Evolutionary conservation across 2,329 filamentous ascomycete species (phyloP), one percentile per base, ranked within the genome.

Genomic region (Fusarium sarcochroum): DNA sequence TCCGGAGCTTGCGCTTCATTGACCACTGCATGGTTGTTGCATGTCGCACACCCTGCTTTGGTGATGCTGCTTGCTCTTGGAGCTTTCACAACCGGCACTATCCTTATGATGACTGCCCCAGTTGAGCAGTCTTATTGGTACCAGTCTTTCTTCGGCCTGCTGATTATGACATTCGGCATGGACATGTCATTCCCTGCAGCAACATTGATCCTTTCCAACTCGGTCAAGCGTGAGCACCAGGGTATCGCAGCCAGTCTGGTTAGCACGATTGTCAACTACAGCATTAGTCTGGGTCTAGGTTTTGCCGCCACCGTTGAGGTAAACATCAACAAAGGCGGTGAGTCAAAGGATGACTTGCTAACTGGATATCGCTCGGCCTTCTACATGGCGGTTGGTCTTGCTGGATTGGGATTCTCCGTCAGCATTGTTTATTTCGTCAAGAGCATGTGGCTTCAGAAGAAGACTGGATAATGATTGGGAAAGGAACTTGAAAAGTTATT

Each of bases 191-290:
- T 90, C 69, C 89, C 90, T 0, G 86, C 88, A 0, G 87, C 86
- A 0, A 90, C 84, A 0, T 73, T 91, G 14, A 83, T 91, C 30
- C 79, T 92, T 10, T 87, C 84, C 30, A 85, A 90, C 66, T 79
- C 79, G 2, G 80, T 85, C 1, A 74, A 79, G 14, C 80, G 78
- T 55, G 76, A 81, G 41, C 79, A 86, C 56, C 82, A 85, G 69
- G 83, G 83, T 6, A 80, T 84, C 13, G 83, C 78, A 1, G 82
- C 81, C 11, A 87, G 83, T 18, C 75, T 92, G 7, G 86, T 91
- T 32, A 88, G 85, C 58, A 91, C 89, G 0, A 81, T 90, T 13
- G 86, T 92, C 63, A 91, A 93, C 76, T 93, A 92, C 73, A 86
- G 85, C 59, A 91, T 92, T 34, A 88, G 87, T 2, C 76, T 92